These are phyloP conservation scores for Calonectria henricotiae DNA, from an alignment of 2,329 filamentous ascomycete species.

Conservation along the genomic window DNA sequence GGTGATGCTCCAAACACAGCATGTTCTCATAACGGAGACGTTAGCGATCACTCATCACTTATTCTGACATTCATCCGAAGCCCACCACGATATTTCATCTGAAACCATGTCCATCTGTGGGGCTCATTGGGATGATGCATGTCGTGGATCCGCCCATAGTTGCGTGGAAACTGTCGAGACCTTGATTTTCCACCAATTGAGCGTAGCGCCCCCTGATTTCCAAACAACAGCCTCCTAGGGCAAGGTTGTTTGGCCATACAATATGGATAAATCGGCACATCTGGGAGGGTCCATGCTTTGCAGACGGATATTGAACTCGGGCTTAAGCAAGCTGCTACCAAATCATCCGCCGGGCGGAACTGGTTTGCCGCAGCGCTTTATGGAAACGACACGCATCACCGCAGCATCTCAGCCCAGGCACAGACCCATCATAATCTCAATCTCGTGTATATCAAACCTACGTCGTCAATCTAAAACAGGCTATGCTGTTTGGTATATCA, in stretches of 20 bases:
- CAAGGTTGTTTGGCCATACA: slow-evolving; percentile 7
- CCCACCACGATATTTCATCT: slow-evolving; percentile 1
- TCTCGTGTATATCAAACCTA: neutral
- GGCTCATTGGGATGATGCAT: neutral
- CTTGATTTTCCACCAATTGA: slow-evolving; percentile 26
- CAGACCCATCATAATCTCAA: neutral
- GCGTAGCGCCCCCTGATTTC: slow-evolving; percentile 23
- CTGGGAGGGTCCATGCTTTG: neutral
- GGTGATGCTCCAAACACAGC: slow-evolving; percentile 16
- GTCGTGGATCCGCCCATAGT: slow-evolving; percentile 21
- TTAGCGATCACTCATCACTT: neutral
- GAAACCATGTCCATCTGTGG: slow-evolving; percentile 20
- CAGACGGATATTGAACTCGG: neutral
- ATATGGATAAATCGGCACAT: slow-evolving; percentile 24
- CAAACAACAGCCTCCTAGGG: slow-evolving; percentile 21
- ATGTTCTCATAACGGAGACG: neutral
- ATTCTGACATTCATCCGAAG: slow-evolving; percentile 17
- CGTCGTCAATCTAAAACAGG: neutral
- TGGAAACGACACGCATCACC: too few species aligned
- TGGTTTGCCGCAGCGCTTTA: neutral
- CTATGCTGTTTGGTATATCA: too few species aligned
- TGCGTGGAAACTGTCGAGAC: slow-evolving; percentile 21
- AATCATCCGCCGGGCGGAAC: neutral
- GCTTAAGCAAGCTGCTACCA: neutral
- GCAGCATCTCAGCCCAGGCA: neutral